Evolutionary conservation across 257 asterid species (phyloP).

Genomic region (Nicotiana attenuata): DNA sequence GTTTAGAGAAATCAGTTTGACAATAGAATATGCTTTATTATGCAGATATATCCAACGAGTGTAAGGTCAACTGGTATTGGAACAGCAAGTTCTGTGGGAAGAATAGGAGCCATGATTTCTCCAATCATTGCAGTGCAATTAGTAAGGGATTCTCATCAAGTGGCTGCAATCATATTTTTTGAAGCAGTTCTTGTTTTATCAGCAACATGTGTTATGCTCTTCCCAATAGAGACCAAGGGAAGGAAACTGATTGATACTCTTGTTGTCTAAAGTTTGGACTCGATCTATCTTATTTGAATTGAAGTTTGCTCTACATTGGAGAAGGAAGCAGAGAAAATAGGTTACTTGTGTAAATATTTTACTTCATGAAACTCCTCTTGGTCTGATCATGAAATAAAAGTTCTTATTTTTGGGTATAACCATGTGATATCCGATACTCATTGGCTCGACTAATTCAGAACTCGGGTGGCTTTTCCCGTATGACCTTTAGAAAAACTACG

Average conservation of each 20-base stretch:
- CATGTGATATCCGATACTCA: too few relatives aligned
- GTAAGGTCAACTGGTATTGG: slow-evolving; percentile 32
- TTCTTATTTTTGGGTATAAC: too few relatives aligned
- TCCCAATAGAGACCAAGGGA: slow-evolving; percentile 30
- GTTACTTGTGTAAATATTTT: too few relatives aligned
- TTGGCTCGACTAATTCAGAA: too few relatives aligned
- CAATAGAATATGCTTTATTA: not conserved
- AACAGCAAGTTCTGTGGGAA: slow-evolving; percentile 28
- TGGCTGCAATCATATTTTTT: slow-evolving; percentile 20
- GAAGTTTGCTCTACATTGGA: too few relatives aligned
- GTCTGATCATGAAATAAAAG: too few relatives aligned
- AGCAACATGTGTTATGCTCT: slow-evolving; percentile 16
- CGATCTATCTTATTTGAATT: too few relatives aligned
- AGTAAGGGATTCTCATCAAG: slow-evolving; percentile 20
- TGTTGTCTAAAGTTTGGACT: not conserved
- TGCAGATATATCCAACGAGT: slow-evolving; percentile 33
- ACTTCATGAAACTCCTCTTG: too few relatives aligned
- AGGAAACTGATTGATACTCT: slow-evolving; percentile 13
- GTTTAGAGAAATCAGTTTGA: not conserved
- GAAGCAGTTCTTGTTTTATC: slow-evolving; percentile 17
- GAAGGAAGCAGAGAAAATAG: too few relatives aligned
- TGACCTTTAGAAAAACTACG: too few relatives aligned
- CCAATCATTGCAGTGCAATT: slow-evolving; percentile 27
- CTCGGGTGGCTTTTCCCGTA: too few relatives aligned
- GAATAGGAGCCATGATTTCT: slow-evolving; percentile 32